Evolutionary conservation across 2,329 filamentous ascomycete species (phyloP), one percentile per base, ranked within the genome.

Genomic region (Tolypocladium cylindrosporum): DNA sequence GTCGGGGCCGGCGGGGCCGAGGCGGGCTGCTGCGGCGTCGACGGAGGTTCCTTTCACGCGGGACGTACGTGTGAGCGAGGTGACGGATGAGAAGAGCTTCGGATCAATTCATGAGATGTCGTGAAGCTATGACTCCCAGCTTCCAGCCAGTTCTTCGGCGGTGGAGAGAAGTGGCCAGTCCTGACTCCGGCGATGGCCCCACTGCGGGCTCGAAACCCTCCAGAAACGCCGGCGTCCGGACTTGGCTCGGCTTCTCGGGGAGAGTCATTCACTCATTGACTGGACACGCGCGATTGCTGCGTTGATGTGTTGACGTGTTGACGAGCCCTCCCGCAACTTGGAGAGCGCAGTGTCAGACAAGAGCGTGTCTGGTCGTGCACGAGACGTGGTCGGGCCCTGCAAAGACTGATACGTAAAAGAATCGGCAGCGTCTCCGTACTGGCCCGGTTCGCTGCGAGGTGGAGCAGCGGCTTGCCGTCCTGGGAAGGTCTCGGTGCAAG

Each of bases 241-340:
- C 34, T 56, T 56, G 55, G 41, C 55, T 56, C 55, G 55, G 55
- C 43, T 24, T 56, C 55, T 45, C 43, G 41, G 55, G 42, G 41
- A 36, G 48, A 11, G 48, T 3, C 24, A 34, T 1, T 55, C 19
- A 5, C 31, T 1, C 6, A n/a, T 55, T 31, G 4, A 27, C 43
- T 4, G 14, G 7, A 31, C 24, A 19, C 27, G 16, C 45, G 24
- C 43, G 24, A 31, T 9, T 13, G 16, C 45, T 16, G 24, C 10
- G 24, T 4, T 16, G 5, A 31, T 19, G 21, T 10, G 24, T 4
- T 16, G 6, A 31, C 31, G 21, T 10, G 24, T 4, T 16, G 6
- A 31, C 31, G 21, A 21, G 9, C 14, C 24, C 24, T 31, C 19
- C 40, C 10, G 40, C 6, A 24, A 3, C 42, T 13, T 10, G 16